Conservation (phyloP, 495 filamentous ascomycete species). For the Penicillium pulvis region DNA sequence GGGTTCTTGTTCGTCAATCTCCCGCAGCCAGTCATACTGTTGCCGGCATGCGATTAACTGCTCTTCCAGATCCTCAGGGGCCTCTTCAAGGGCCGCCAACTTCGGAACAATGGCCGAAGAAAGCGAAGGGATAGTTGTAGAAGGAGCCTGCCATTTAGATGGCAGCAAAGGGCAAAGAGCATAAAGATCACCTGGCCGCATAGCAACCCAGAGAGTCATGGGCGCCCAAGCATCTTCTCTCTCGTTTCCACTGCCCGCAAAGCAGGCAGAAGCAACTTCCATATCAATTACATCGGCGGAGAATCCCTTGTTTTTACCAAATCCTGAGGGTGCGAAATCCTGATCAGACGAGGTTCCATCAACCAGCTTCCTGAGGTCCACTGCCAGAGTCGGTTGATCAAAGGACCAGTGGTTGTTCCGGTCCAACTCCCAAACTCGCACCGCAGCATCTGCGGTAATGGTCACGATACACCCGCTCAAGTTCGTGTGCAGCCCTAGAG, state of each 20-base stretch:
- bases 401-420: constrained; percentile 79
- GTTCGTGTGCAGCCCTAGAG: constrained; percentile 68
- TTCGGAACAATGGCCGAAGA: constrained; percentile 73
- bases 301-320: constrained; percentile 74
- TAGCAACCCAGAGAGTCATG: constrained; percentile 91
- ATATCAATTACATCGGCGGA: constrained; percentile 83
- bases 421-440: constrained; percentile 86
- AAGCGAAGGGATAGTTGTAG: constrained; percentile 72
- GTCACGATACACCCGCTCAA: constrained; percentile 69
- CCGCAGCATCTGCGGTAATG: constrained; percentile 79
- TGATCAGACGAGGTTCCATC: constrained; percentile 76
- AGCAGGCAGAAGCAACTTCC: constrained; percentile 83
- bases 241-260: constrained; percentile 64
- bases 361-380: constrained; percentile 80
- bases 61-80: constrained; percentile 57
- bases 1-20: constrained; percentile 79
- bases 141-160: constrained; percentile 75
- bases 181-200: constrained; percentile 85
- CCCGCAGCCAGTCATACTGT: constrained; percentile 80
- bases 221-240: constrained; percentile 80
- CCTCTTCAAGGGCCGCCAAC: constrained; percentile 59
- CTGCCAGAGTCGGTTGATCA: constrained; percentile 73
- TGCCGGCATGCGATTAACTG: constrained; percentile 51
- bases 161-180: constrained; percentile 87
- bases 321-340: constrained; percentile 70